Base-by-base conservation (phyloP, 78 protist genomes). In the Polysphondylium violaceum region DNA sequence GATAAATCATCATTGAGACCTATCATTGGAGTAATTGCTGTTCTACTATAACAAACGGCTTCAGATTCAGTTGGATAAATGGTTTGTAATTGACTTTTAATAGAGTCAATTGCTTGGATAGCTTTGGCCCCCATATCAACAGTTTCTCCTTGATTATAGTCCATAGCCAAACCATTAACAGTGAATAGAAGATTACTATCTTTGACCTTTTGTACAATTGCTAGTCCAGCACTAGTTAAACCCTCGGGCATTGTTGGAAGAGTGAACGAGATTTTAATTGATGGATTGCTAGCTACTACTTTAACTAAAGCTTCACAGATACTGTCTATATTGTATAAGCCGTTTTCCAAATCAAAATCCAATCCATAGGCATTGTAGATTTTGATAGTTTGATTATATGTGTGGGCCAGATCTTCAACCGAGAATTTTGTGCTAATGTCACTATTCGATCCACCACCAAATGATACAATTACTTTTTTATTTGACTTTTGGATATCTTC, bases 1-100 rank as follows among this genome's bases (percentile, higher is more conserved):
- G 73, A 38, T 3, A 29, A 17, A 14, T 65, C 51, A 8, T 21
- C 27, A 38, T 65, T 65, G 16, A 36, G 16, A 38, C 73, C 73
- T 16, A 65, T 65, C 73, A 65, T 65, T 65, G 73, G 73, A 38
- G 73, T 65, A 17, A 65, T 40, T 4, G 51, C 73, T 38, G 40
- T 40, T 23, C 35, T 65, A 38, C 8, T 21, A 65, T 36, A 65
- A 38, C 27, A 35, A 14, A 17, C 35, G 35, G 27, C 19, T 19
- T 63, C 35, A 38, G 50, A 63, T 27, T 63, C 25, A 16, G n/a
- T n/a, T n/a, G n/a, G n/a, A n/a, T n/a, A n/a, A n/a, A n/a, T n/a
- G n/a, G n/a, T n/a, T n/a, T n/a, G n/a, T n/a, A n/a, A n/a, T n/a
- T n/a, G n/a, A n/a, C n/a, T n/a, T n/a, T n/a, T n/a, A n/a, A n/a